These are phyloP conservation scores for Phaeomoniella chlamydospora DNA, from an alignment of 2,329 filamentous ascomycete species.

Conservation along the genomic window DNA sequence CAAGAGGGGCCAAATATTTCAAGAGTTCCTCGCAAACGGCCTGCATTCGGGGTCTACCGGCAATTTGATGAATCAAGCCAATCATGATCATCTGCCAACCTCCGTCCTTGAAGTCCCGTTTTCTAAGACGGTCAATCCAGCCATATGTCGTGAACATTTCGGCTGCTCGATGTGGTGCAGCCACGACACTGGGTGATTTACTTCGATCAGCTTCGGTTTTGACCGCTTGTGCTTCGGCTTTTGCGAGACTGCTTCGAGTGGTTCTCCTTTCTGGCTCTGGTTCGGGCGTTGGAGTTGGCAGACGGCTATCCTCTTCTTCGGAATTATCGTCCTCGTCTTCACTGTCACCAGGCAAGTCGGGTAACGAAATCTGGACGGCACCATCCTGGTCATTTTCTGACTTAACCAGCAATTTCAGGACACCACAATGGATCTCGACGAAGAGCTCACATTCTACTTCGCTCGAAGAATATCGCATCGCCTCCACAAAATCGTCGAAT, in stretches of 20 bases:
- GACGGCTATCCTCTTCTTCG: constrained; percentile 35
- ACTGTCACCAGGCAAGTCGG: constrained; percentile 56
- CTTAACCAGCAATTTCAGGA: constrained; percentile 74
- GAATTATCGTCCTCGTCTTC: constrained; percentile 38
- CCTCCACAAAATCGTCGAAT: constrained; percentile 88
- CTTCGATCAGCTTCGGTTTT: constrained; percentile 26
- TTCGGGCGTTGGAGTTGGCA: constrained; percentile 49
- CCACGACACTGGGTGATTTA: constrained; percentile 19
- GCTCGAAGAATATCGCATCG: constrained; percentile 62
- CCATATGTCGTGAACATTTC: constrained; percentile 62
- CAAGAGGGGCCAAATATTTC: constrained; percentile 63
- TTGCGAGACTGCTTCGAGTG: constrained; percentile 74
- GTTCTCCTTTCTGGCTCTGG: constrained; percentile 59
- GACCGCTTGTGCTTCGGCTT: constrained; percentile 46
- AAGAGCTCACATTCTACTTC: constrained; percentile 70
- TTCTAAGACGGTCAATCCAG: constrained; percentile 74
- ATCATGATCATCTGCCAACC: constrained; percentile 87
- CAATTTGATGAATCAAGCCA: constrained; percentile 72
- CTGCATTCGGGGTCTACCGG: constrained; percentile 56
- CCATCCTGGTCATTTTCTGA: constrained; percentile 57
- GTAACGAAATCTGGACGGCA: constrained; percentile 63
- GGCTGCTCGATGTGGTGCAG: constrained; percentile 39
- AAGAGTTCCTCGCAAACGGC: constrained; percentile 67
- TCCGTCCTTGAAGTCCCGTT: constrained; percentile 70
- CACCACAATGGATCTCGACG: constrained; percentile 79